Evolutionary conservation across 2,329 filamentous ascomycete genomes (phyloP), one percentile per base, ranked within the genome.

Genomic region (Botryotinia globosa): DNA sequence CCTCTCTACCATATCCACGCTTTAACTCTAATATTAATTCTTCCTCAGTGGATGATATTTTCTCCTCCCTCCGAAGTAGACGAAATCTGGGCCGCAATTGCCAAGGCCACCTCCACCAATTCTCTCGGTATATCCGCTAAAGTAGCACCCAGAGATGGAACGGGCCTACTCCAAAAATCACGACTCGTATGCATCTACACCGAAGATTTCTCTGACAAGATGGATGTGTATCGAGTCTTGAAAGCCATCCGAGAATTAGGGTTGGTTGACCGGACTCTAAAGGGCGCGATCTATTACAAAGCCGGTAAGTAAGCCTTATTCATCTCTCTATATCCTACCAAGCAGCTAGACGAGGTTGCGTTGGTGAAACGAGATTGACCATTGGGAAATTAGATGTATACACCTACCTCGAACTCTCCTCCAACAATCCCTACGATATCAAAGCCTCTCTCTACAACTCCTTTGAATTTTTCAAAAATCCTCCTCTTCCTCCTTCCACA

Each of bases 141-240:
- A 82, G 91, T 94, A 20, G 88, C 90, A 1, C 88, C 91, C 1
- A 80, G 86, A 16, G 83, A 58, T 10, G 44, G 16, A 22, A 12
- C 82, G 76, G 81, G 74, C 9, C 81, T 81, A 1, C 79, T 82
- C 9, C 78, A 82, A 37, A 84, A 81, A 61, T 81, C 83, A 32
- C 85, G 89, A 32, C 82, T 96, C 59, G 89, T 97, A 39, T 94
- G 92, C 76, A 84, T 97, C 12, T 97, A 97, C 81, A 97, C 93
- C 8, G 83, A 84, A 59, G 89, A 97, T 80, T 96, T 94, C 79
- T 83, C 83, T 42, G 89, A 97, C 79, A 85, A 83, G 69, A 83
- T 85, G 6, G 93, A 97, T 79, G 87, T 97, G 9, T 85, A 84
- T 42, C 86, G 91, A 61, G 91, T 97, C 6, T 82, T 95, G 56